Percentiles rank a stretch among this genome's conserved stretches.
Conservation (phyloP, 805 yeast species). For the Suhomyces prunicola region DNA sequence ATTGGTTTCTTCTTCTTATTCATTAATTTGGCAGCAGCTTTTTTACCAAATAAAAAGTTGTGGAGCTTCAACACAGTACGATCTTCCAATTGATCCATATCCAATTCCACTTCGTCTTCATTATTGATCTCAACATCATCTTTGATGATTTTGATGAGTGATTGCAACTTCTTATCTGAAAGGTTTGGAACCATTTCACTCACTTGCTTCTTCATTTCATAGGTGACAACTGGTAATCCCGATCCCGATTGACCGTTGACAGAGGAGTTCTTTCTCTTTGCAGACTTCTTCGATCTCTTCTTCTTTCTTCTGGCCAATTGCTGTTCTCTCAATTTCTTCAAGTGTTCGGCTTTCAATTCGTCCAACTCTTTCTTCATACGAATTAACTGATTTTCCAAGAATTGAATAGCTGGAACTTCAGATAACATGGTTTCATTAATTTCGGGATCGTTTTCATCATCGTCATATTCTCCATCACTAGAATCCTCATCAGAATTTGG, state of each 20-base stretch:
- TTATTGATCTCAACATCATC: slow-evolving; percentile 58
- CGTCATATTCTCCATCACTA: slow-evolving; percentile 31
- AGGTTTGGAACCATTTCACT: slow-evolving; percentile 77
- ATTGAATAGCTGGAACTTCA: slow-evolving; percentile 86
- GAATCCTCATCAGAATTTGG: slow-evolving; percentile 43
- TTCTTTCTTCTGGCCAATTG: slow-evolving; percentile 50
- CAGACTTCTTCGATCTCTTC: slow-evolving; percentile 35
- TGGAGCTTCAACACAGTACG: slow-evolving; percentile 78
- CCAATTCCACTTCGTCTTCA: slow-evolving; percentile 90
- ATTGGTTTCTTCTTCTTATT: slow-evolving; percentile 39
- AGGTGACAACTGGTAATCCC: slow-evolving; percentile 55
- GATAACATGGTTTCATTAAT: slow-evolving; percentile 48
- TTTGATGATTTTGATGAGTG: slow-evolving; percentile 80
- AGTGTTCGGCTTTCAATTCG: slow-evolving; percentile 74
- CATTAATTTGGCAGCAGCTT: slow-evolving; percentile 40
- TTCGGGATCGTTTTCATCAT: slow-evolving; percentile 60
- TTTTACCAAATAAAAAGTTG: slow-evolving; percentile 62
- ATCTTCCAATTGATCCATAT: slow-evolving; percentile 89
- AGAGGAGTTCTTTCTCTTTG: slow-evolving; percentile 13
- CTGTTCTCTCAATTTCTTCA: slow-evolving; percentile 63
- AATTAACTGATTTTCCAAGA: slow-evolving; percentile 80
- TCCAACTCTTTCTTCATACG: slow-evolving; percentile 84
- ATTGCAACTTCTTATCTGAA: slow-evolving; percentile 76
- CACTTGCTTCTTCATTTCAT: slow-evolving; percentile 94
- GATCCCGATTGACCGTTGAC: slow-evolving; percentile 22